These are phyloP conservation scores for Didymella sp. DNA, from an alignment of 2,329 filamentous ascomycete genomes.

Conservation along the genomic window DNA sequence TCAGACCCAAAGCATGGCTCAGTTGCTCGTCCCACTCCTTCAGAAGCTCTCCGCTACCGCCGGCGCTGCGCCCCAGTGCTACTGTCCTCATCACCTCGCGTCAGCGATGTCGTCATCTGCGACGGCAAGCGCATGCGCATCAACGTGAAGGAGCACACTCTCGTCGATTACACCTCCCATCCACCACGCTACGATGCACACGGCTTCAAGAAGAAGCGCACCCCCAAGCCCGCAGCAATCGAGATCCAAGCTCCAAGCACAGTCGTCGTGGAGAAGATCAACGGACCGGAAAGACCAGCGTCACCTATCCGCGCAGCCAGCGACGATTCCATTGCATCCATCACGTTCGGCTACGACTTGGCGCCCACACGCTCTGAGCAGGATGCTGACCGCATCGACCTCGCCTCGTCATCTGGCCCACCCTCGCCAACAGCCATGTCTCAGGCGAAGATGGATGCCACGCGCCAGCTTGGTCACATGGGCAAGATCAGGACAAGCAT, in stretches of 20 bases:
- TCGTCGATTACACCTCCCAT: conserved; percentile 52
- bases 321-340: conserved; percentile 43
- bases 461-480: conserved; percentile 26
- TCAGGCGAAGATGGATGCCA: conserved; percentile 34
- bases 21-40: conserved; percentile 38
- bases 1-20: conserved; percentile 46
- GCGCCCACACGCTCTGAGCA: conserved; percentile 34
- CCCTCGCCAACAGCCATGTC: conserved; percentile 33
- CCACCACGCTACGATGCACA: conserved; percentile 56
- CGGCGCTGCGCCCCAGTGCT: conserved; percentile 57
- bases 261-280: conserved; percentile 13
- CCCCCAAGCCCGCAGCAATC: conserved; percentile 15
- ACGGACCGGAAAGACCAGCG: conserved; percentile 26
- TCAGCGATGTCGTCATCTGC: conserved; percentile 55
- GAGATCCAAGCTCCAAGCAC: conserved; percentile 5
- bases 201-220: conserved; percentile 41
- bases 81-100: conserved; percentile 52
- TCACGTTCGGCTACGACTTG: conserved; percentile 45
- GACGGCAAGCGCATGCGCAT: conserved; percentile 54
- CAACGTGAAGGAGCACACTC: conserved; percentile 52
- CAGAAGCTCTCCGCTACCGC: conserved; percentile 55
- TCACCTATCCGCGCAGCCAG: conserved; percentile 40
- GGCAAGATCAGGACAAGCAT: conserved; percentile 33
- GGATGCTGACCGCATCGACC: conserved; percentile 30
- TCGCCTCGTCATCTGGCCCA: conserved; percentile 31